Conservation (phyloP, 2,329 filamentous ascomycete species). For the Aspergillus phoenicis region DNA sequence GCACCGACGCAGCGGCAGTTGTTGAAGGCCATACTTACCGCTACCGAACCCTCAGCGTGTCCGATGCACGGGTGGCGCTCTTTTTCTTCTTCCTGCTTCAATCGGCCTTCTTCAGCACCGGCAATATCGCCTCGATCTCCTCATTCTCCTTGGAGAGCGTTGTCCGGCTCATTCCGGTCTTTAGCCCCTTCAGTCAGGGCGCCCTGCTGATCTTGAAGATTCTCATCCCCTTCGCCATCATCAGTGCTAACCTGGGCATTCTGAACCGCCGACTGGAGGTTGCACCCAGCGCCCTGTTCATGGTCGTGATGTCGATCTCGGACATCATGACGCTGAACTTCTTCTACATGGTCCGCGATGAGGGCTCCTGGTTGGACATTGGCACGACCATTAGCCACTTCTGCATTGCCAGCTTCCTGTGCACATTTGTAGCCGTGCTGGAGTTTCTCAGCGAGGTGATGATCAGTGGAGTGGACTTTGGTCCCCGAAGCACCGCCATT, state of each 20-base stretch:
- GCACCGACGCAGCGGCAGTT: constrained; percentile 37
- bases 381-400: constrained; percentile 97
- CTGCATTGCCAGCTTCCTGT: constrained; percentile 83
- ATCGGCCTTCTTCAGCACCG: constrained; percentile 94
- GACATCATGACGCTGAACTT: constrained; percentile 94
- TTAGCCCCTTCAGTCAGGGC: constrained; percentile 89
- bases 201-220: constrained; percentile 86
- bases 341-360: constrained; percentile 96
- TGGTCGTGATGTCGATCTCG: constrained; percentile 87
- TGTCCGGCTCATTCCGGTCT: constrained; percentile 81
- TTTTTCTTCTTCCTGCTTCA: constrained; percentile 96
- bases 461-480: constrained; percentile 73
- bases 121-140: constrained; percentile 91
- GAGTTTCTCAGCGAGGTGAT: constrained; percentile 85
- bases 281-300: constrained; percentile 86
- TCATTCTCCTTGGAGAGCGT: constrained; percentile 94
- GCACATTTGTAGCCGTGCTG: constrained; percentile 84
- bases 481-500: constrained; percentile 17
- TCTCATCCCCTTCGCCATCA: constrained; percentile 87
- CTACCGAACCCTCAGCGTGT: constrained; percentile 71
- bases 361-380: constrained; percentile 96
- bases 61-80: constrained; percentile 84
- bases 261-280: constrained; percentile 83
- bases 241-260: constrained; percentile 92
- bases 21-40: constrained; percentile 35